These are phyloP conservation scores for Aurantiochytrium sp. DNA, from an alignment of 108 stramenopile species.

Conservation along the genomic window DNA sequence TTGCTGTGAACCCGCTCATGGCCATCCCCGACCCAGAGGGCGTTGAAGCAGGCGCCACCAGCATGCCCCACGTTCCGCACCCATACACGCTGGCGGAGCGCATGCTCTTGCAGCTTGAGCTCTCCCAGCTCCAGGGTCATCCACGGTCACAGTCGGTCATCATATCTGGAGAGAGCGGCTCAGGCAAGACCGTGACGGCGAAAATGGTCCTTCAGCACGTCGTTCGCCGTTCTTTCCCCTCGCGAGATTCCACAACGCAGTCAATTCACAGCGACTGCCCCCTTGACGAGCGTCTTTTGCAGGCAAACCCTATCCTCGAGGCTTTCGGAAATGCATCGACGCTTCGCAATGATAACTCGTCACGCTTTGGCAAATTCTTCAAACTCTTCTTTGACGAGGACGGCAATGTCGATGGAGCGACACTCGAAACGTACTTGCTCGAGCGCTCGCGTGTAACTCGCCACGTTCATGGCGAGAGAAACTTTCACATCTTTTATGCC, in stretches of 20 bases:
- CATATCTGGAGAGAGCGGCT: slow-evolving; percentile 7
- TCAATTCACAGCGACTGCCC: background rate
- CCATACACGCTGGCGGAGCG: slow-evolving; percentile 14
- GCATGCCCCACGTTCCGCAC: background rate
- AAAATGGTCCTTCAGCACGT: slow-evolving; percentile 12
- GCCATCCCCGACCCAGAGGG: background rate
- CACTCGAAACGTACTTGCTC: slow-evolving; percentile 38
- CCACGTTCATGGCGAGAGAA: slow-evolving; percentile 41
- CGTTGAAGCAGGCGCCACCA: background rate
- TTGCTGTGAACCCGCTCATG: slow-evolving; percentile 19
- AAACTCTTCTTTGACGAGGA: background rate
- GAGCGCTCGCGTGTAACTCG: slow-evolving; percentile 51
- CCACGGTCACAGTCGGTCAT: background rate
- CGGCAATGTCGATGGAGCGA: background rate
- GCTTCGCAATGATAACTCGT: slow-evolving; percentile 26
- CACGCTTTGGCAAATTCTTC: slow-evolving; percentile 26
- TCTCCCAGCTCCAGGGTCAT: background rate
- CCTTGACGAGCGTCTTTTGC: slow-evolving; percentile 25
- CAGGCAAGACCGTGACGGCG: slow-evolving; percentile 16
- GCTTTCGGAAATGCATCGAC: slow-evolving; percentile 37
- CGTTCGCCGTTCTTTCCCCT: background rate
- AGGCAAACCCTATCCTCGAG: slow-evolving; percentile 37
- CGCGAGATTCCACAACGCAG: background rate
- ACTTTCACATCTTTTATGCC: slow-evolving; percentile 60
- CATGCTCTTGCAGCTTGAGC: background rate